A percentile compares a stretch with the other conserved stretches of the same genome.
Conservation (phyloP, 805 yeast genomes). For the Candida ponderosae region DNA sequence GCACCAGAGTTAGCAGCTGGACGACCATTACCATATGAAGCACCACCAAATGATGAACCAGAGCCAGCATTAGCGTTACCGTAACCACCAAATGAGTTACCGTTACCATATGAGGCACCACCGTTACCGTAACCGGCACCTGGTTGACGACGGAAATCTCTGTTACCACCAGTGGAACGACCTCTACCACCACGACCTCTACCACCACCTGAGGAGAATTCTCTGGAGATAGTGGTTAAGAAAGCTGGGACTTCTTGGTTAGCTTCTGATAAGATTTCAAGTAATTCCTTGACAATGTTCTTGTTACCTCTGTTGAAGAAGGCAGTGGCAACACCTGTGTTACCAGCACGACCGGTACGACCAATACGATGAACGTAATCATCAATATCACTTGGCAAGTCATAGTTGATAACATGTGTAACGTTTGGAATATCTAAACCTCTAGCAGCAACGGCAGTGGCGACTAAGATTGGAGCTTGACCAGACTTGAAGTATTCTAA, state of each 20-base stretch:
- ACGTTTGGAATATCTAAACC: slow-evolving; percentile 99
- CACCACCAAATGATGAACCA: too few species aligned
- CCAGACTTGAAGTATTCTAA: slow-evolving; percentile 90
- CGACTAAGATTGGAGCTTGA: slow-evolving; percentile 88
- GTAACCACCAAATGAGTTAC: slow-evolving; percentile 1
- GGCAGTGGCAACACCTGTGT: slow-evolving; percentile 96
- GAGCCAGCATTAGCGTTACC: slow-evolving; percentile 10
- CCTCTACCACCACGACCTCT: slow-evolving; percentile 49
- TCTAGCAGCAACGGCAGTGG: slow-evolving; percentile 99
- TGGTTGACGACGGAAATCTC: slow-evolving; percentile 45
- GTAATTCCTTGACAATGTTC: slow-evolving; percentile 79
- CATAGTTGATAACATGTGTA: slow-evolving; percentile 95
- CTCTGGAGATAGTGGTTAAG: slow-evolving; percentile 74
- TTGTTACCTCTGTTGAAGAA: slow-evolving; percentile 95
- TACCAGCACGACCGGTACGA: slow-evolving; percentile 99
- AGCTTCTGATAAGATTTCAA: slow-evolving; percentile 86
- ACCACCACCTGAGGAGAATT: slow-evolving; percentile 51
- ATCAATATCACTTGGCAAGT: slow-evolving; percentile 93
- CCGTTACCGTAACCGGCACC: slow-evolving; percentile 11
- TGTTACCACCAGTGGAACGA: slow-evolving; percentile 32
- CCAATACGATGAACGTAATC: slow-evolving; percentile 99
- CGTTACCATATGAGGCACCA: slow-evolving; percentile 12
- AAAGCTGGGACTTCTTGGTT: slow-evolving; percentile 96
- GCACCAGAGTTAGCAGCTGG: slow-evolving; percentile 1
- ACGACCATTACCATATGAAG: slow-evolving; percentile 6